phyloP scores from a whole-genome alignment of 1,284 basidiomycete species.

The Ceraceosorus guamensis region DNA sequence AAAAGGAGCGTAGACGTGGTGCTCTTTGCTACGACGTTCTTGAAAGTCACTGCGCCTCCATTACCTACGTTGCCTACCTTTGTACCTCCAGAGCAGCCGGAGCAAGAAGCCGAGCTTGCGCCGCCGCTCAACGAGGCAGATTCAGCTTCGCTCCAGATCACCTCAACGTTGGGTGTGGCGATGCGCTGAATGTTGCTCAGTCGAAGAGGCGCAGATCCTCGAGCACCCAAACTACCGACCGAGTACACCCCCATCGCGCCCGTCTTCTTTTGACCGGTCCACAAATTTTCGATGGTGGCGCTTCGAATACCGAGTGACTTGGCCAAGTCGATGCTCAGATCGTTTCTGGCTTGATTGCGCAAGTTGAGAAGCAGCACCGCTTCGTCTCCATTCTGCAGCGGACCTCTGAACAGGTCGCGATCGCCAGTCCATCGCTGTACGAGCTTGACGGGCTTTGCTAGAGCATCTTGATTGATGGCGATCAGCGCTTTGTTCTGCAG shows the following conservation, averaged over 20 bases:
- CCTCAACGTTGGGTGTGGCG: slow-evolving; percentile 1
- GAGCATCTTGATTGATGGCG: slow-evolving; percentile 30
- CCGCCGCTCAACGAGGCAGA: slow-evolving; percentile 9
- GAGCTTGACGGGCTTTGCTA: slow-evolving; percentile 29
- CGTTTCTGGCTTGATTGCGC: slow-evolving; percentile 12
- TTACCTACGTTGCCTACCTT: slow-evolving; percentile 20
- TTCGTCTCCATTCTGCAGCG: slow-evolving; percentile 19
- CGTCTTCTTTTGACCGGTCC: slow-evolving; percentile 7
- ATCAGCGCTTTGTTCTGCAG: slow-evolving; percentile 38
- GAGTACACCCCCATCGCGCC: slow-evolving; percentile 11
- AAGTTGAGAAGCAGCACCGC: slow-evolving; percentile 24
- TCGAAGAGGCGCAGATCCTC: slow-evolving; percentile 18
- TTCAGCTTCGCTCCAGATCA: slow-evolving; percentile 17
- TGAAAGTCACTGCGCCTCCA: slow-evolving; percentile 12
- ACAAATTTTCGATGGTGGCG: slow-evolving; percentile 23
- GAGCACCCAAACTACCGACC: slow-evolving; percentile 16
- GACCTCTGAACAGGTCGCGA: slow-evolving; percentile 20
- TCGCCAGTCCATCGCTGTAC: slow-evolving; percentile 20
- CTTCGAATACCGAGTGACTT: slow-evolving; percentile 13
- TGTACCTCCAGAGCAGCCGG: slow-evolving; percentile 16
- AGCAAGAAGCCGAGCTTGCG: slow-evolving; percentile 8
- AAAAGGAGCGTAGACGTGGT: slow-evolving; percentile 16
- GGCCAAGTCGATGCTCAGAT: slow-evolving; percentile 19
- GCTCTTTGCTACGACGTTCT: slow-evolving; percentile 5
- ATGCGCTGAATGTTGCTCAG: slow-evolving; percentile 16